phyloP scores from a whole-genome alignment of 2,329 filamentous ascomycete genomes.

The Exophiala xenobiotica region DNA sequence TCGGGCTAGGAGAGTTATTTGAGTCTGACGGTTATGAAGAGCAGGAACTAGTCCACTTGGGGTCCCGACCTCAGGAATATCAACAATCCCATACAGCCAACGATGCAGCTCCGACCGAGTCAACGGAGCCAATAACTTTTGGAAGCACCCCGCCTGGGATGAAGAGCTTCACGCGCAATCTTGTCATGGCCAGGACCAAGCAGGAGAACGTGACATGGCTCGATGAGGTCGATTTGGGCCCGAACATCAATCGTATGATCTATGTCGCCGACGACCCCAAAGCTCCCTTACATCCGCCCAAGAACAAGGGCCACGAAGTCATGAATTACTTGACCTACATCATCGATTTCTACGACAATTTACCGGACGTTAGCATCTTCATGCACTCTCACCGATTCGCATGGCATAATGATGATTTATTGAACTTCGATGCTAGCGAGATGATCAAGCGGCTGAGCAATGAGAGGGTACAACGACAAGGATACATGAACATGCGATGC shows the following conservation, averaged over 20 bases:
- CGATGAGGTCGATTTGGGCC: conserved; percentile 35
- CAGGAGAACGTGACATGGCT: conserved; percentile 43
- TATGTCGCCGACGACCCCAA: conserved; percentile 55
- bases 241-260: conserved; percentile 48
- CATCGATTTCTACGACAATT: conserved; percentile 60
- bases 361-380: conserved; percentile 59
- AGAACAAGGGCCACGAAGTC: conserved; percentile 62
- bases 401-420: conserved; percentile 61
- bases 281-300: conserved; percentile 52
- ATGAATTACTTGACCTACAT: conserved; percentile 57
- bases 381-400: conserved; percentile 57
- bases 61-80: background rate
- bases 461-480: conserved; percentile 51
- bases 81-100: conserved; percentile 6
- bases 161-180: conserved; percentile 51
- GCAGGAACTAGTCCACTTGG: background rate
- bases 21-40: conserved; percentile 7
- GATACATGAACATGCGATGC: conserved; percentile 63
- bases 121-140: conserved; percentile 27
- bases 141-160: conserved; percentile 45
- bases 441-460: conserved; percentile 54
- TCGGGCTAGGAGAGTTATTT: conserved; percentile 39
- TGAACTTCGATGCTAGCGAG: conserved; percentile 51
- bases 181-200: conserved; percentile 56
- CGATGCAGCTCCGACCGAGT: conserved; percentile 15